Evolutionary conservation across 2,329 filamentous ascomycete genomes (phyloP).

Genomic region (Colletotrichum simmondsii): DNA sequence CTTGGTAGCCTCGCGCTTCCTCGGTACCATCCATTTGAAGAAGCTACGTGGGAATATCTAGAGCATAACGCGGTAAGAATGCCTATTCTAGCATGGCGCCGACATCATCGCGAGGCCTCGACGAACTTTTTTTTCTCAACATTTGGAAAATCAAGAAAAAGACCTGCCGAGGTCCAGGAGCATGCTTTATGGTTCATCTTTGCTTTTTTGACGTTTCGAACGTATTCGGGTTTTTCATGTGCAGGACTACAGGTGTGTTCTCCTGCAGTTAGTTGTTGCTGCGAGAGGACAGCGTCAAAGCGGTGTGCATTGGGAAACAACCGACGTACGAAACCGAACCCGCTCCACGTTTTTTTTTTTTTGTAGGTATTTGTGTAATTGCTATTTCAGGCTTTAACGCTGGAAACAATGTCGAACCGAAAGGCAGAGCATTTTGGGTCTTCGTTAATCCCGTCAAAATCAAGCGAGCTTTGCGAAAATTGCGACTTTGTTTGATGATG

Average conservation of each 20-base stretch:
- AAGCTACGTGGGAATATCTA: background rate
- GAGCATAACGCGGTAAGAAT: background rate
- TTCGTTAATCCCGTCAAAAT: background rate
- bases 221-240: background rate
- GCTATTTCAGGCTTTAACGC: too few relatives aligned
- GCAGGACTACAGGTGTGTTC: too few relatives aligned
- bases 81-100: background rate
- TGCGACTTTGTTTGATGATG: too few relatives aligned
- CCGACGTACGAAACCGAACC: background rate
- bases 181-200: background rate
- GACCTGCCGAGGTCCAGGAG: background rate
- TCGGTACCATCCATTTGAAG: background rate
- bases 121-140: background rate
- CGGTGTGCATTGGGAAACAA: background rate
- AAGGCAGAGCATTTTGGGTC: background rate
- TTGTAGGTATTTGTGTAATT: background rate
- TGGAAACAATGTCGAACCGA: background rate
- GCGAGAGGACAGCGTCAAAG: background rate
- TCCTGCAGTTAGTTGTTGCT: background rate
- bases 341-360: background rate
- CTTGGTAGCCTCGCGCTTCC: too few relatives aligned
- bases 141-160: background rate
- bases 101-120: background rate
- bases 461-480: too few relatives aligned
- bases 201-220: background rate